phyloP scores from a whole-genome alignment of 768 basidiomycete species.

The Lentinula raphanica region DNA sequence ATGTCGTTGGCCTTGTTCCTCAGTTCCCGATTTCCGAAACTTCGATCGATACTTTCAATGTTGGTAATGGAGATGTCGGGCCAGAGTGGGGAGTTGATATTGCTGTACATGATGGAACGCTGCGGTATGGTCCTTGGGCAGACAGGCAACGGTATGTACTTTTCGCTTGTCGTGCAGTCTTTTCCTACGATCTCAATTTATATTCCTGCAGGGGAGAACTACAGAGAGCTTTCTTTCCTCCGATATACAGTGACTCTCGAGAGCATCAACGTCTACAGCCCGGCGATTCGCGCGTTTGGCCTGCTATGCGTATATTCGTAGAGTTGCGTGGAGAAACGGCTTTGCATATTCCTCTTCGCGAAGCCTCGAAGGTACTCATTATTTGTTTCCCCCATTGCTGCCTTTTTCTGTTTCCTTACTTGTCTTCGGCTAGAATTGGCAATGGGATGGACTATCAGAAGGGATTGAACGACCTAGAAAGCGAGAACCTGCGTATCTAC shows the following conservation, averaged over 20 bases:
- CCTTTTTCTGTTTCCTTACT: not conserved
- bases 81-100: constrained; percentile 95
- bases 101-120: constrained; percentile 63
- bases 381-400: not conserved
- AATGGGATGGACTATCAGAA: constrained; percentile 68
- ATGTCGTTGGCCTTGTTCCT: constrained; percentile 77
- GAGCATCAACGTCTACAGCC: constrained; percentile 56
- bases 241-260: constrained; percentile 61
- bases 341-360: constrained; percentile 84
- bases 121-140: constrained; percentile 94
- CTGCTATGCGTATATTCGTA: constrained; percentile 72
- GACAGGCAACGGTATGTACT: constrained; percentile 75
- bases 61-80: constrained; percentile 81
- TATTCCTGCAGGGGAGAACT: constrained; percentile 51
- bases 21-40: constrained; percentile 23
- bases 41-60: constrained; percentile 47
- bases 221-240: constrained; percentile 80
- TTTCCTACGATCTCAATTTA: too few relatives aligned
- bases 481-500: constrained; percentile 68
- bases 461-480: constrained; percentile 45
- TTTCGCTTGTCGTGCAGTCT: not conserved
- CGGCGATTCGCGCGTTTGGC: constrained; percentile 82
- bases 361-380: constrained; percentile 70
- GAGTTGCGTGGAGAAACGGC: constrained; percentile 75
- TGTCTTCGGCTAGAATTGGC: constrained; percentile 77